phyloP scores from a whole-genome alignment of 1,284 basidiomycete genomes.

The Malassezia arunalokei region DNA sequence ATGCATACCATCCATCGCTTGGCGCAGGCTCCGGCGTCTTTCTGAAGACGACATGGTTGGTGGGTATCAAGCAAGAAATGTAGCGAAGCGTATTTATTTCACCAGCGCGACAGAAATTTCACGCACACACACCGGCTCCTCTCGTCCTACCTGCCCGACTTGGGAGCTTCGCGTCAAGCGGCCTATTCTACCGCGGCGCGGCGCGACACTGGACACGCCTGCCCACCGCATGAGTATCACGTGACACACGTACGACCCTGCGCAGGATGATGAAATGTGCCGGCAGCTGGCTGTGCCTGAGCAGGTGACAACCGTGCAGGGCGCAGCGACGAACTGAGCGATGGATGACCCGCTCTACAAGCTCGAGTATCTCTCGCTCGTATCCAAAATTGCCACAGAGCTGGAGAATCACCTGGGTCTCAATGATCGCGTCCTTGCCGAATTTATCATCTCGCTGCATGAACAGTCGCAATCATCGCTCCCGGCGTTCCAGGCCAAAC shows the following conservation, averaged over 20 bases:
- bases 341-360: conserved; percentile 35
- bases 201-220: neutral
- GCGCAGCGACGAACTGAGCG: neutral
- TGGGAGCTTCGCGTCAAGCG: too few species aligned
- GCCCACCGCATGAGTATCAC: neutral
- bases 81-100: too few species aligned
- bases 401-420: conserved; percentile 53
- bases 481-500: conserved; percentile 66
- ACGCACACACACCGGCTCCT: too few species aligned
- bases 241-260: neutral
- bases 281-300: neutral
- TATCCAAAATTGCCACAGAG: conserved; percentile 38
- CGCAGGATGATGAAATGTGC: neutral
- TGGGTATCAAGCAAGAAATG: neutral
- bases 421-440: conserved; percentile 77
- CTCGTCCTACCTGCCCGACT: too few species aligned
- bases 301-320: neutral
- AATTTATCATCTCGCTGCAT: conserved; percentile 88
- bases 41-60: conserved; percentile 2
- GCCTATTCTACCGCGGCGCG: neutral
- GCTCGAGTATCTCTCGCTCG: conserved; percentile 41
- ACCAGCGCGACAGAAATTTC: too few species aligned
- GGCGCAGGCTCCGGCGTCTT: conserved; percentile 10
- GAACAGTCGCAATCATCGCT: conserved; percentile 58
- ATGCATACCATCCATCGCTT: conserved; percentile 12